Evolutionary conservation across 805 yeast genomes (phyloP), one percentile per base, ranked within the genome.

Genomic region (Teunomyces gatunensis): DNA sequence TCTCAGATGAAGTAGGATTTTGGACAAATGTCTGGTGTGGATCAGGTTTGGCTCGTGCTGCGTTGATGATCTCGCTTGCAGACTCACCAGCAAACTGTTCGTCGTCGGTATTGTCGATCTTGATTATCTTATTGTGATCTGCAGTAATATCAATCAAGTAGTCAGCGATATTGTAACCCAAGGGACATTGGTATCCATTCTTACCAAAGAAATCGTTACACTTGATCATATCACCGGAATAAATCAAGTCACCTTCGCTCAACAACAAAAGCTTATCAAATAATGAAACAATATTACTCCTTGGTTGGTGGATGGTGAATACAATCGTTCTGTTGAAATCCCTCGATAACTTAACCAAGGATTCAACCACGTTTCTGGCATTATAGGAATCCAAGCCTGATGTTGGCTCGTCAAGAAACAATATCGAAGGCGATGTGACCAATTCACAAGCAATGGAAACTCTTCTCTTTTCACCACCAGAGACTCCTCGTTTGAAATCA

Each of bases 241-340:
- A 94, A 2, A 91, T 85, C 63, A 89, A 71, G 54, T 83, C 83
- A 50, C 99, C 98, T 53, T 86, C 86, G 21, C 96, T 85, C 45
- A 94, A 73, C 43, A 94, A 71, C 1, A 92, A 66, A 42, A 94
- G 75, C 57, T 85, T 84, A 61, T 92, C 97, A 65, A 94, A 94
- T 48, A 89, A 69, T 0, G 96, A 84, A 29, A 94, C 97, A 63
- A 94, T 92, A 60, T 94, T 94, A 48, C 97, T 88, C 60, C 99
- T 78, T 9, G 99, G 99, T 63, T 94, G 99, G 69, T 94, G 99
- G 54, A 94, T 94, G 0, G 99, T 89, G 63, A 94, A 86, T 1
- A 94, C 81, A 42, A 94, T 83, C 0, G 99, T 92, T 61, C 98
- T 82, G 50, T 87, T 84, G 64, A 84, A 87, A 57, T 83, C 85